Evolutionary conservation across 1,284 basidiomycete genomes (phyloP), one percentile per base, ranked within the genome.

Genomic region (Fomitiporia mediterranea): DNA sequence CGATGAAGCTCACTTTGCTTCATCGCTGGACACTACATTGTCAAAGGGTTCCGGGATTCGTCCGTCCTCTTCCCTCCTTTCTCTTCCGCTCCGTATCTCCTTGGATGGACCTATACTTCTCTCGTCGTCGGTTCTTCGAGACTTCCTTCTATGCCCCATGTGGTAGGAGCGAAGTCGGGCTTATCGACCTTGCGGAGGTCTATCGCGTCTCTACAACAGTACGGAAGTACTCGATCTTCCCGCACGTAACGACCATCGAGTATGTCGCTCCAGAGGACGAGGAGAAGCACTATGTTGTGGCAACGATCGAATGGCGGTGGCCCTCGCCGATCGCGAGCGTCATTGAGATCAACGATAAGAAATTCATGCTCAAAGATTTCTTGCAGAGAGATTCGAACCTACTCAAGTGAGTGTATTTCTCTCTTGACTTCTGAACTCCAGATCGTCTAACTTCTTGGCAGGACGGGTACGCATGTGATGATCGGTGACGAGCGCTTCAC

Each of bases 41-140:
- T 2, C 27, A 43, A n/a, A 21, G n/a, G 37, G 4, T 39, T 39
- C 19, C 42, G n/a, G 9, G 9, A 5, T 51, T 17, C 19, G n/a
- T 39, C 49, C 15, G 15, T n/a, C 25, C 32, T 8, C 1, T 23
- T 13, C 28, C 17, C 21, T 4, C 34, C 13, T 25, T 37, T 21
- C 49, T n/a, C 25, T 25, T 13, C 5, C 23, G 25, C 25, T 2
- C 2, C 39, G 9, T 17, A n/a, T 6, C 4, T 15, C 25, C 21
- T 3, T 13, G n/a, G 21, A 44, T 53, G 40, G 40, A 25, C 30
- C 52, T 53, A 11, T 53, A 53, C n/a, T 53, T 53, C 32, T 53
- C 52, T n/a, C 52, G 52, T 19, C 52, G 39, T 7, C 52, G 27
- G 11, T 32, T 53, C 17, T 44, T 53, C 11, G 40, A 53, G n/a